Evolutionary conservation across 2,329 filamentous ascomycete species (phyloP), one percentile per base, ranked within the genome.

Genomic region (Pseudocercospora eumusae): DNA sequence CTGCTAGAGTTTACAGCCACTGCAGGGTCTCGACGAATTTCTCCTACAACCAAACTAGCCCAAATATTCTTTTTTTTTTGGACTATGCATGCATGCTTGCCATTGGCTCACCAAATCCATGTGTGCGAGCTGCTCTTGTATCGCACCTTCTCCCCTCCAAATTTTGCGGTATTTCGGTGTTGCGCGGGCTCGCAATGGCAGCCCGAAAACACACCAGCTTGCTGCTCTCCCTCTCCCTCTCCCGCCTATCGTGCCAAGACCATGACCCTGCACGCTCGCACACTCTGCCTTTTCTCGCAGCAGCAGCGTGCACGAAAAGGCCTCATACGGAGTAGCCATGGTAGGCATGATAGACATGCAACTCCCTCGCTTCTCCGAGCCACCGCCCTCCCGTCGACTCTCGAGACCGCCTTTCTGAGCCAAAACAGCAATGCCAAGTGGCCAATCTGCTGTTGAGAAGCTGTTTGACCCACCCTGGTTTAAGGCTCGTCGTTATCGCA

Each of bases 401-500:
- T 44, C 56, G 44, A 47, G 44, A 47, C 44, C 47, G 47, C 47
- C 15, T 25, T 52, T 18, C 25, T 52, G 47, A 52, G 23, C 47
- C 25, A 25, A 31, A 52, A 27, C 15, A 40, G n/a, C 36, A 28
- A 28, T 28, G 47, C 47, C 13, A 23, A 47, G 47, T 25, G 47
- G 25, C 45, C 52, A 55, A 36, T 36, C 56, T 59, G 56, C 56
- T 21, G 56, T 52, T 59, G 56, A 59, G 56, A 52, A 44, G 36
- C 36, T 20, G 23, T 28, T 42, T 18, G 21, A 13, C 45, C 45
- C 18, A 28, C 36, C 18, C n/a, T 52, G 23, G 23, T 31, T 52
- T 18, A 28, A 52, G 23, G 33, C 57, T 63, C 56, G 56, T 63
- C 61, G 61, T 63, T 63, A 21, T 63, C 61, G 61, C 61, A 45